Base-by-base conservation (phyloP, 345 rosid species). In the Sonneratia caseolaris region DNA sequence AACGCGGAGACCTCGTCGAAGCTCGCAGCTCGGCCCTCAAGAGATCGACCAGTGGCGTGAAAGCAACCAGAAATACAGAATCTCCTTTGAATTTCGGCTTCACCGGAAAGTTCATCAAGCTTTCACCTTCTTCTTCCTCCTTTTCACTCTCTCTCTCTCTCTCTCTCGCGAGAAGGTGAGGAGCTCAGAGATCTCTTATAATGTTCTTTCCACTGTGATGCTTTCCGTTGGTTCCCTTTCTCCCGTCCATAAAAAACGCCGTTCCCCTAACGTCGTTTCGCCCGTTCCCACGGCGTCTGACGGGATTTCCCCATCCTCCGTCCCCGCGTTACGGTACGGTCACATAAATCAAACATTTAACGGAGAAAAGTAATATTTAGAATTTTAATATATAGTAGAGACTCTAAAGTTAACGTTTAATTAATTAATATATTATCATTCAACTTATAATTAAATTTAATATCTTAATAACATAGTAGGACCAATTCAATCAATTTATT, bases 261-360 rank as follows among this genome's bases (percentile, higher is more conserved):
- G 81, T 76, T 79, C 19, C 55, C 19, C 64, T 83, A 75, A 80
- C 88, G 85, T 49, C 82, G 87, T 79, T 80, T 82, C 78, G 82
- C 84, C 81, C 72, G 67, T 18, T 12, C 5, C 73, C 71, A 86
- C 92, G 90, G 69, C 76, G 14, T 47, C 15, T 40, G 43, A 40
- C 43, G 43, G 43, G 0, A 40, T 40, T 40, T 8, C 43, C 43
- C 7, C 7, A 40, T 27, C 32, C 32, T 27, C 32, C 32, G 1
- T 27, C 32, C 32, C 32, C 32, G 32, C 70, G 61, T 70, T 37
- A 48, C 45, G 64, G 38, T 37, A 65, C 69, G 65, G 55, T 70
- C 80, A 68, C 81, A 71, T 78, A 74, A 73, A 79, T 65, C 75
- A 42, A 71, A 72, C 38, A 55, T 75, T 80, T 74, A 38, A 24